Conservation (phyloP, 768 basidiomycete genomes). For the Russula virescens region DNA sequence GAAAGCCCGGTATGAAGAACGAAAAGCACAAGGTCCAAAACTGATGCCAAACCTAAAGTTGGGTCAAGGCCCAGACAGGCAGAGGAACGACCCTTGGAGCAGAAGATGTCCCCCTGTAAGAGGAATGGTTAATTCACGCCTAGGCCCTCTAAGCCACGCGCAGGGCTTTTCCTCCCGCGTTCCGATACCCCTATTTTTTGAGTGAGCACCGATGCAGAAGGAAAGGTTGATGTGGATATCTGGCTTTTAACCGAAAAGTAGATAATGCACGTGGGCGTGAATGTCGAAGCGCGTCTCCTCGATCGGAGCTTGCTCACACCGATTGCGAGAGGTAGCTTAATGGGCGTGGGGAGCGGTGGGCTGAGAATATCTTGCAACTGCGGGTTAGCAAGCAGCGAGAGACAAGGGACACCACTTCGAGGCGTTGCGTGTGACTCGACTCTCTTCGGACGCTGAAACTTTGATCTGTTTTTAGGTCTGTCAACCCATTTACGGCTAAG, state of each 20-base stretch:
- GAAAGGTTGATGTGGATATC: background rate
- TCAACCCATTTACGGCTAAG: background rate
- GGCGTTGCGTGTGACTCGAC: background rate
- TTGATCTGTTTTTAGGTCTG: background rate
- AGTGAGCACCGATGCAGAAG: background rate
- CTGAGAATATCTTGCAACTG: background rate
- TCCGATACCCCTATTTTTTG: background rate
- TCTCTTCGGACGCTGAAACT: background rate
- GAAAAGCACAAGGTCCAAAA: background rate
- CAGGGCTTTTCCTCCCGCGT: too few species aligned
- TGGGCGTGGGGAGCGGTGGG: background rate
- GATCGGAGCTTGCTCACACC: background rate
- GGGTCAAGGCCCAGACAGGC: background rate
- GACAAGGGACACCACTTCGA: background rate
- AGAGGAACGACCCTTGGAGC: background rate
- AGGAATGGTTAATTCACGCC: too few species aligned
- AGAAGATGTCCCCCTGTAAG: too few species aligned
- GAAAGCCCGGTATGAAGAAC: background rate
- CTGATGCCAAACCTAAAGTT: too few species aligned
- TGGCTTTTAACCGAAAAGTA: background rate
- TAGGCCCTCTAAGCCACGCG: too few species aligned
- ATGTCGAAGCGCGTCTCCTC: background rate
- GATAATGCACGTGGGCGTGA: background rate
- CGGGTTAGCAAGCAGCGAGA: background rate
- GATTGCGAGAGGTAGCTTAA: background rate